A percentile compares a stretch with the other conserved stretches of the same genome.
These are phyloP conservation scores for Bertia moriformis DNA, from an alignment of 2,329 filamentous ascomycete genomes.

Conservation along the genomic window DNA sequence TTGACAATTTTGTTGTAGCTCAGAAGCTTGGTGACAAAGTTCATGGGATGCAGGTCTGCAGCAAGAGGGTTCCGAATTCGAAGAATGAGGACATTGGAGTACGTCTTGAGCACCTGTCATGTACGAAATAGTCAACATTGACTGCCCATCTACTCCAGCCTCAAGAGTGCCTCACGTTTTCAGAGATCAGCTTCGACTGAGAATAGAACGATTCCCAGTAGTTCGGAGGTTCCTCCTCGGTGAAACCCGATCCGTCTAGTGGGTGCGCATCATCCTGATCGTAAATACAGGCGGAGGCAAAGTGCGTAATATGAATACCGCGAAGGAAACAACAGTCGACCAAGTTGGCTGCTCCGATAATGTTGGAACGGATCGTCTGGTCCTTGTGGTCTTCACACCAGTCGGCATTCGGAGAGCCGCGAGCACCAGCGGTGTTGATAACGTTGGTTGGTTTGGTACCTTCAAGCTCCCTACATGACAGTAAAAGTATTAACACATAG, in stretches of 20 bases:
- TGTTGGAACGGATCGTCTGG: conserved; percentile 53
- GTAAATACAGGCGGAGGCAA: conserved; percentile 56
- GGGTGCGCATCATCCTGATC: conserved; percentile 46
- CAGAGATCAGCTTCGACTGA: conserved; percentile 49
- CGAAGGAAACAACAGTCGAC: conserved; percentile 43
- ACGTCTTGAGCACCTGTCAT: conserved; percentile 41
- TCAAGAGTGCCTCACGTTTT: conserved; percentile 30
- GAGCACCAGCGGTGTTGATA: conserved; percentile 51
- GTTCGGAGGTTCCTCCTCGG: conserved; percentile 48
- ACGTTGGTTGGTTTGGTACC: conserved; percentile 50
- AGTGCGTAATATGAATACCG: conserved; percentile 48
- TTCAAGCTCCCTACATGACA: conserved; percentile 39
- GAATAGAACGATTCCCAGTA: conserved; percentile 57
- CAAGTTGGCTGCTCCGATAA: conserved; percentile 48
- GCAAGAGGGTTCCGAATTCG: conserved; percentile 57
- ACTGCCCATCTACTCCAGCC: background rate
- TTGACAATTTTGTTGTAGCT: conserved; percentile 52
- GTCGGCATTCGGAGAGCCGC: conserved; percentile 54
- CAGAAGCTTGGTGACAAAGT: conserved; percentile 56
- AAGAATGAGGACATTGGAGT: conserved; percentile 46
- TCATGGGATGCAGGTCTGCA: conserved; percentile 50
- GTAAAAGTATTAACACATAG: too few relatives aligned
- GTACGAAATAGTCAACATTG: conserved; percentile 1
- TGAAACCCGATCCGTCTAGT: conserved; percentile 42
- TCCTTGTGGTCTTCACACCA: conserved; percentile 60